Evolutionary conservation across 2,329 filamentous ascomycete genomes (phyloP), one percentile per base, ranked within the genome.

Genomic region (Ophiognomonia clavigignenti-juglandacearum): DNA sequence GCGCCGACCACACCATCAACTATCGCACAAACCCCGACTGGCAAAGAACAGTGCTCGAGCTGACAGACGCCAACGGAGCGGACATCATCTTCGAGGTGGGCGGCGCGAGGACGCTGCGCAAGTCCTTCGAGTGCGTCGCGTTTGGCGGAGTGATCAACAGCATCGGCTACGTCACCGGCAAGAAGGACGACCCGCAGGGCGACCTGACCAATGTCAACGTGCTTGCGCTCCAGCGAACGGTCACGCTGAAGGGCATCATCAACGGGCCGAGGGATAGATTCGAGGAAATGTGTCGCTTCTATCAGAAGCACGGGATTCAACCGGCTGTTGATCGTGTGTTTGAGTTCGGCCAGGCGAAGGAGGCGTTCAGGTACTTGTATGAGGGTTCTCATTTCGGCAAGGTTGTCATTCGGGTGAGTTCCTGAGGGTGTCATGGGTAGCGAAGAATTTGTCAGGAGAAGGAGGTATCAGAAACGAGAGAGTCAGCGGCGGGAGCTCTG

Each of bases 121-220:
- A 75, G 61, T 76, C 72, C 3, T 75, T 80, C 56, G 67, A 71
- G 37, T 73, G 71, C 44, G 64, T 80, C 7, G 67, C 73, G 2
- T 77, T 79, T 56, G 77, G 77, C 20, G 78, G 77, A 1, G 56
- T 74, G 4, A 76, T 82, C 56, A 71, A 62, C 54, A 50, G 47
- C 45, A 67, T 72, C 51, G 69, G 68, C 13, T 69, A 69, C 48
- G 53, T 71, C 4, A 64, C 61, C 5, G 68, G 67, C 4, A 65
- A 83, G 59, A 64, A 75, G 53, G 77, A 81, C 53, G 66, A 65
- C 0, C 61, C 63, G 2, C 18, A 31, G 2, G 70, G 69, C 1
- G 73, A 78, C 60, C 61, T 73, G 22, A 61, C 72, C 23, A 80
- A 82, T 53, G 73, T 75, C 10, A 83, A 83, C 53, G 60, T 83